These are phyloP conservation scores for Scheffersomyces quercinus DNA, from an alignment of 1,139 yeast species.

Conservation along the genomic window DNA sequence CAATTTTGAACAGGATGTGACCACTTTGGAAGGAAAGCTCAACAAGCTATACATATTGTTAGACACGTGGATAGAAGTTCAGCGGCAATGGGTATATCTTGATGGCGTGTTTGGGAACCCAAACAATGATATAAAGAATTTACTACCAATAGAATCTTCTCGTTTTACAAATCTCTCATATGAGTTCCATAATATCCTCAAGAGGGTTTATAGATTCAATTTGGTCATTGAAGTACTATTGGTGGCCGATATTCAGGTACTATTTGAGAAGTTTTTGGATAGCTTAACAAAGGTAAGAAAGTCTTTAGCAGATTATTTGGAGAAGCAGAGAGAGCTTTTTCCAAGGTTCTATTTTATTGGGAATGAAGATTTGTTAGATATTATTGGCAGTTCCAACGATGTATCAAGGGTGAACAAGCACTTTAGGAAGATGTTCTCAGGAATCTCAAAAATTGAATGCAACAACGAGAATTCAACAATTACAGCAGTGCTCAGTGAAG, in stretches of 20 bases:
- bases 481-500: slow-evolving; percentile 54
- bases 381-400: slow-evolving; percentile 68
- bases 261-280: slow-evolving; percentile 55
- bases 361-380: slow-evolving; percentile 83
- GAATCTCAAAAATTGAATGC: slow-evolving; percentile 50
- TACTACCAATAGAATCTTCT: slow-evolving; percentile 70
- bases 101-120: slow-evolving; percentile 73
- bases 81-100: slow-evolving; percentile 85
- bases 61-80: slow-evolving; percentile 81
- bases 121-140: slow-evolving; percentile 51
- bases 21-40: slow-evolving; percentile 57
- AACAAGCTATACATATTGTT: slow-evolving; percentile 52
- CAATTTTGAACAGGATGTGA: slow-evolving; percentile 61
- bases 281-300: slow-evolving; percentile 59
- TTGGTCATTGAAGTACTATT: slow-evolving; percentile 59
- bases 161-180: slow-evolving; percentile 66
- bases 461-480: slow-evolving; percentile 41
- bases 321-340: slow-evolving; percentile 72
- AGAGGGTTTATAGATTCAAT: slow-evolving; percentile 51
- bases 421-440: slow-evolving; percentile 71
- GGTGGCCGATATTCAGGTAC: slow-evolving; percentile 49
- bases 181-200: slow-evolving; percentile 57
- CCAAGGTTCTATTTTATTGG: slow-evolving; percentile 89
- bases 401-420: slow-evolving; percentile 56
- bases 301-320: slow-evolving; percentile 77